phyloP scores from a whole-genome alignment of 768 basidiomycete species.

The Inosperma sp. region DNA sequence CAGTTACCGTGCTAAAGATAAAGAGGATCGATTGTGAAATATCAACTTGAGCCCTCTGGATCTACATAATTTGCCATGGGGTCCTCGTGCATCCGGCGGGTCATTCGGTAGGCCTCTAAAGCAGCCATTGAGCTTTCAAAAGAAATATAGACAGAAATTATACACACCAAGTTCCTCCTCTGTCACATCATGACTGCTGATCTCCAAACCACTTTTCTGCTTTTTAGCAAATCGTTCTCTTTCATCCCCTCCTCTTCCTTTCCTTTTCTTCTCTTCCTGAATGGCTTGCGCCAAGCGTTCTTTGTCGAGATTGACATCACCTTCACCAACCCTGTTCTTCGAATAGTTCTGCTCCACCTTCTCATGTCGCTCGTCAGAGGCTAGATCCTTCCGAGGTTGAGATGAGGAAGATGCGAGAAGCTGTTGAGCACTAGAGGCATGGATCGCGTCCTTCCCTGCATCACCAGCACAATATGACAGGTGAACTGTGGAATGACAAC shows the following conservation, averaged over 20 bases:
- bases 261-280: conserved; percentile 77
- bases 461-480: conserved; percentile 89
- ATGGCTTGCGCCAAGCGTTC: conserved; percentile 65
- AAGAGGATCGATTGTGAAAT: not conserved
- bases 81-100: conserved; percentile 69
- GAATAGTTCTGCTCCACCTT: conserved; percentile 67
- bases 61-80: conserved; percentile 94
- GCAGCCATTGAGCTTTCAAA: conserved; percentile 10
- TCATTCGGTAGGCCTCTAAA: conserved; percentile 90
- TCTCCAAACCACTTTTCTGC: conserved; percentile 44
- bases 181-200: conserved; percentile 69
- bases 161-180: conserved; percentile 79
- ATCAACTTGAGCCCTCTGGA: conserved; percentile 29
- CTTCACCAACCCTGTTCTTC: conserved; percentile 78
- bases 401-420: conserved; percentile 51
- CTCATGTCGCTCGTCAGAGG: conserved; percentile 27
- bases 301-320: conserved; percentile 71
- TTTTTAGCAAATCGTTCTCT: conserved; percentile 59
- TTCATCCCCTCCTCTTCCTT: conserved; percentile 48
- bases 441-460: conserved; percentile 73
- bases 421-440: conserved; percentile 70
- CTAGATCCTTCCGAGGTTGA: conserved; percentile 23
- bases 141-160: conserved; percentile 1
- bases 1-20: conserved; percentile 14
- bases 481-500: conserved; percentile 85